Evolutionary conservation across 257 asterid species (phyloP), one percentile per base, ranked within the genome.

Genomic region (Solanum tarapatanum): DNA sequence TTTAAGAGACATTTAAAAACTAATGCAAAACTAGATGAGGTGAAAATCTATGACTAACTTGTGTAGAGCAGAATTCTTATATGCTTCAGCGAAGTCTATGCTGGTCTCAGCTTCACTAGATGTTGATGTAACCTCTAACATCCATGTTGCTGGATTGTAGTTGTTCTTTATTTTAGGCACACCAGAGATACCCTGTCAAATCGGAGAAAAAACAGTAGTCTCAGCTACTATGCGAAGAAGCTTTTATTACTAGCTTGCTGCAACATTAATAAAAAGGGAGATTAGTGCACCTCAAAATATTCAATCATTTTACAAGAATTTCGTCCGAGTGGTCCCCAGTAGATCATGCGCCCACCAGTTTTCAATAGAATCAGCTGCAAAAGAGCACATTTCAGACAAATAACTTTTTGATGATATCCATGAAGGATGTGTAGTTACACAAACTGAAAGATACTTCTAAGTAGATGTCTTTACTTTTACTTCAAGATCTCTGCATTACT

Each of bases 131-230:
- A 93, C 88, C 88, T 93, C 95, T 89, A 93, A 64, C 93, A 93
- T 92, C 96, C 96, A 93, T 68, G 96, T 92, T 21, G 95, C 95
- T 24, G 96, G 96, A 80, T 93, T 93, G 85, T 92, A 90, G 62
- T 92, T 91, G 51, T 91, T 91, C 84, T 45, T 86, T 36, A 93
- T 90, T 70, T 83, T 91, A 51, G 93, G 92, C 69, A 93, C 95
- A 30, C 95, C 92, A 13, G 91, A 23, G 55, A 92, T 84, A 24
- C 90, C 55, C 96, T 93, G 83, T 86, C 39, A 85, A 64, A 43
- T 35, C 37, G 7, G 74, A n/a, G n/a, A 33, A 75, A 32, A 51
- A 55, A 28, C 32, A 43, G 35, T 14, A 62, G 26, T 62, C 58
- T 84, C 87, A 84, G 51, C 24, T 58, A 84, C 73, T 62, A 51